Base-by-base conservation (phyloP, 805 yeast species). In the Lipomyces sp. region DNA sequence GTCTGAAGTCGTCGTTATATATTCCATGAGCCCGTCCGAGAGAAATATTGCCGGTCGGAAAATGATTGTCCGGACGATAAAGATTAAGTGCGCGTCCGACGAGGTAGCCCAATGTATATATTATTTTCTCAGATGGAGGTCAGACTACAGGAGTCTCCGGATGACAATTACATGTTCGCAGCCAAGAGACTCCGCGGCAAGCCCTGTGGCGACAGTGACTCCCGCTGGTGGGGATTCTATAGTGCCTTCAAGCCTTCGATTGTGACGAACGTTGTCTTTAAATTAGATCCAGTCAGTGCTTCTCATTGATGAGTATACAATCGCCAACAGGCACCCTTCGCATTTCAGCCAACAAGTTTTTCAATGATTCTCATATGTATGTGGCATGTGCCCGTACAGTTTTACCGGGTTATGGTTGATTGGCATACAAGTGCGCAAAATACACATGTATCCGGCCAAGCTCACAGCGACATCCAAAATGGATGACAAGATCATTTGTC, bases 71-170 rank as follows among this genome's bases (percentile, higher is more conserved):
- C 18, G 48, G n/a, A 51, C 54, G 34, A 51, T 51, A 11, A 51
- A 32, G 54, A 51, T 51, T 32, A 51, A 51, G 24, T 51, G 54
- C 54, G 54, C 30, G 10, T 29, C 34, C 8, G 54, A 51, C 7
- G 32, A 10, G 8, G 54, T 24, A 51, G 30, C 54, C 34, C 15
- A 51, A 29, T 51, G 54, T 24, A 51, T 51, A 18, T 51, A 51
- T 29, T 51, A 51, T 15, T 51, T 51, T n/a, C 54, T 51, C n/a
- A 51, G 34, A 51, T 51, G 54, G 54, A 51, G 54, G 29, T 10
- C 54, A 29, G 54, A 51, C 32, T 51, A 51, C 29, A 5, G 54
- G 30, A 24, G n/a, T 4, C 48, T 42, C 18, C 18, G 18, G 18
- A 42, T 42, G 48, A 7, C 24, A 1, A 24, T 42, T n/a, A 42